These are phyloP conservation scores for Takashimella koratensis DNA, from an alignment of 1,284 basidiomycete genomes.

Conservation along the genomic window DNA sequence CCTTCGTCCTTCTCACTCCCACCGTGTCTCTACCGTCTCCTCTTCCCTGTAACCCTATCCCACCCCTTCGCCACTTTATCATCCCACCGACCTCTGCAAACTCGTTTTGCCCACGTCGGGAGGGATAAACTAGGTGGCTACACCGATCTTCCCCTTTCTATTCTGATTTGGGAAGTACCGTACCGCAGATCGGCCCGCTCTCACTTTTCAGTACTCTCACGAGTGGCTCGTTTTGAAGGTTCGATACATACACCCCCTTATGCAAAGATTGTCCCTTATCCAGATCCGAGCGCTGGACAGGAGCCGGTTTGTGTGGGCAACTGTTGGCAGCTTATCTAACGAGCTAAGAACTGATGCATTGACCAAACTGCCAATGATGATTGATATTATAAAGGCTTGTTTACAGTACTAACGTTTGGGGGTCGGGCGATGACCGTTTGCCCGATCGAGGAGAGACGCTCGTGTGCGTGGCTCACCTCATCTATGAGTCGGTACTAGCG, in stretches of 20 bases:
- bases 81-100: slow-evolving; percentile 27
- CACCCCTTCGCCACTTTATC: slow-evolving; percentile 32
- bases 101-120: slow-evolving; percentile 19
- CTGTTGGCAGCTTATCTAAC: too few species aligned
- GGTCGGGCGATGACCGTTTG: too few species aligned
- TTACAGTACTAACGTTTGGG: too few species aligned
- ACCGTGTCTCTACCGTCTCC: slow-evolving; percentile 1
- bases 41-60: slow-evolving; percentile 1
- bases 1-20: not conserved
- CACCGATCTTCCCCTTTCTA: slow-evolving; percentile 7
- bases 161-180: slow-evolving; percentile 2
- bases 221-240: slow-evolving; percentile 26
- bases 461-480: too few species aligned
- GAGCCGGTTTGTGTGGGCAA: too few species aligned
- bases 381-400: too few species aligned
- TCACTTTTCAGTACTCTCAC: slow-evolving; percentile 11
- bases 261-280: too few species aligned
- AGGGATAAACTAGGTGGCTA: slow-evolving; percentile 45
- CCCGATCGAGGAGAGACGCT: too few species aligned
- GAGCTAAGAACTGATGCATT: too few species aligned
- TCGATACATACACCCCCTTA: slow-evolving; percentile 1
- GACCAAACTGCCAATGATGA: too few species aligned
- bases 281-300: too few species aligned
- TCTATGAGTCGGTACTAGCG: too few species aligned
- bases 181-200: slow-evolving; percentile 13